Evolutionary conservation across 2,329 filamentous ascomycete genomes (phyloP).

Genomic region (Trichoderma arundinaceum): DNA sequence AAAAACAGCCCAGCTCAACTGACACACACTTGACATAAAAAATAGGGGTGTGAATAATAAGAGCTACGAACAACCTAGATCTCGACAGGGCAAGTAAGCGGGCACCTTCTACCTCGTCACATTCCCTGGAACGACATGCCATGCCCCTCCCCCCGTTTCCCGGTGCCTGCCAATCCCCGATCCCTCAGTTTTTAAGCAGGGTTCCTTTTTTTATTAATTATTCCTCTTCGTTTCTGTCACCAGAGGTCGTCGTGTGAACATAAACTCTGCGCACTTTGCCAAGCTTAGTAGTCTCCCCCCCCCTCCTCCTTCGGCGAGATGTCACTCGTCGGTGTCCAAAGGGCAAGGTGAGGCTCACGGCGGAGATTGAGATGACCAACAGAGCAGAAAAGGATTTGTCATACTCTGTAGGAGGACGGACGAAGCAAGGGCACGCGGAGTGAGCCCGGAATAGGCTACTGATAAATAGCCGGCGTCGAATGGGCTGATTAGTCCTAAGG

Average conservation of each 20-base stretch:
- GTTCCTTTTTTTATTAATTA: background rate
- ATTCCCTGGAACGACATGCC: background rate
- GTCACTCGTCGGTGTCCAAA: background rate
- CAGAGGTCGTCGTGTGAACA: background rate
- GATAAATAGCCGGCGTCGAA: too few species aligned
- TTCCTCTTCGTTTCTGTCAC: background rate
- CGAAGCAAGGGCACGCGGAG: background rate
- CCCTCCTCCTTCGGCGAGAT: background rate
- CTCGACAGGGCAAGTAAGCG: slow-evolving; percentile 14
- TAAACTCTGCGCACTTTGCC: background rate
- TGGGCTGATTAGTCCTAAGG: too few species aligned
- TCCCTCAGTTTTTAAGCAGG: too few species aligned
- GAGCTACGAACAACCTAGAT: background rate
- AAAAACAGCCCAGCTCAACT: background rate
- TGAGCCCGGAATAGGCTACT: background rate
- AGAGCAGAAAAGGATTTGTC: background rate
- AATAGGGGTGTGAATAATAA: slow-evolving; percentile 5
- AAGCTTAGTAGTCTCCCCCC: background rate
- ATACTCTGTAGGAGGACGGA: background rate
- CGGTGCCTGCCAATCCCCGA: too few species aligned
- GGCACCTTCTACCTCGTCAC: slow-evolving; percentile 8
- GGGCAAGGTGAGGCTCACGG: slow-evolving; percentile 1
- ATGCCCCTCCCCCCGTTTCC: too few species aligned
- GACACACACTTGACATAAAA: background rate
- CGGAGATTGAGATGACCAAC: slow-evolving; percentile 5